Conservation (phyloP, 108 stramenopile genomes). For the Hondaea fermentalgiana region DNA sequence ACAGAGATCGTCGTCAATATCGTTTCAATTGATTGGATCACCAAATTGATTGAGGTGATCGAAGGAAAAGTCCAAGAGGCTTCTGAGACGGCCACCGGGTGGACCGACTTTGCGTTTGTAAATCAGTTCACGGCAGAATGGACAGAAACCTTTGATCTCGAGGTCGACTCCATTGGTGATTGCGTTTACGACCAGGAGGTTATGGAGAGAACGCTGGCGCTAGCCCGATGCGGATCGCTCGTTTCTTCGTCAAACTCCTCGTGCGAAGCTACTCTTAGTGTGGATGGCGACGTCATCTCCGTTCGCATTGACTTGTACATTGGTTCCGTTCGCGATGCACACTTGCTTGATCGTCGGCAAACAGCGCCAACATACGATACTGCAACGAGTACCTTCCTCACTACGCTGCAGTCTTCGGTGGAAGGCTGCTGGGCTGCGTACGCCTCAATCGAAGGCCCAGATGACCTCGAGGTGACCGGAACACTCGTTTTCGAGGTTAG, state of each 20-base stretch:
- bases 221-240: not conserved
- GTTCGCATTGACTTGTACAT: not conserved
- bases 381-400: not conserved
- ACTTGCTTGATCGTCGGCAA: not conserved
- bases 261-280: not conserved
- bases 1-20: not conserved
- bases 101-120: not conserved
- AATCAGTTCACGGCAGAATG: not conserved
- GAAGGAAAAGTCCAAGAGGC: not conserved
- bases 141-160: constrained; percentile 4
- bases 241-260: not conserved
- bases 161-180: not conserved
- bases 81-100: not conserved
- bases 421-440: not conserved
- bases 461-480: not conserved
- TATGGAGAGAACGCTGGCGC: not conserved
- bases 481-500: not conserved
- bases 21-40: not conserved
- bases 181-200: not conserved
- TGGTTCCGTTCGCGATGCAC: not conserved
- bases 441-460: not conserved
- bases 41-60: not conserved
- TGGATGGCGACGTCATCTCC: not conserved
- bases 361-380: not conserved
- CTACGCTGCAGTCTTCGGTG: not conserved